A percentile compares a stretch with the other conserved stretches of the same genome.
These are phyloP conservation scores for Gracilaria domingensis DNA, from an alignment of 23 red algal species.

Conservation along the genomic window DNA sequence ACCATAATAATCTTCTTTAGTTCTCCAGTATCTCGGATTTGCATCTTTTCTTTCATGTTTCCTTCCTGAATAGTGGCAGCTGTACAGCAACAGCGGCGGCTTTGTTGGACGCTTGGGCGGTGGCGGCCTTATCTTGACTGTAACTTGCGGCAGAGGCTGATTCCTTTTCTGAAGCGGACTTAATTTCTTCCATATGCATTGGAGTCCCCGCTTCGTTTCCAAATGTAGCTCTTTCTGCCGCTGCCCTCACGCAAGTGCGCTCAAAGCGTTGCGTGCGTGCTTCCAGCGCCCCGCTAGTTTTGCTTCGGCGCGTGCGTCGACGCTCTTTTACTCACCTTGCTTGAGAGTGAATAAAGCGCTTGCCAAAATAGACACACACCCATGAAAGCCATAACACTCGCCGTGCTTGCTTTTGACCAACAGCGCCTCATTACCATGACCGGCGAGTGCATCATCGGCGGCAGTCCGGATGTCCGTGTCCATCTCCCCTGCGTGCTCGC, in stretches of 20 bases:
- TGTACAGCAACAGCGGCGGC: slow-evolving; percentile 46
- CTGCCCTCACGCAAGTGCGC: too few relatives aligned
- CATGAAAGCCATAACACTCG: neutral
- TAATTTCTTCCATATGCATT: slow-evolving; percentile 57
- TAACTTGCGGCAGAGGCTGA: slow-evolving; percentile 51
- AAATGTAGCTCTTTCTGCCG: too few relatives aligned
- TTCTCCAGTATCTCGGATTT: slow-evolving; percentile 46
- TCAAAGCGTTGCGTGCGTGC: too few relatives aligned
- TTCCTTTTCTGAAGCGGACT: slow-evolving; percentile 27
- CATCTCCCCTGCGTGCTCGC: slow-evolving; percentile 48
- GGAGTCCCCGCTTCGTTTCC: too few relatives aligned
- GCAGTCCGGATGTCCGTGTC: slow-evolving; percentile 45
- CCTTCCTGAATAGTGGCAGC: slow-evolving; percentile 8
- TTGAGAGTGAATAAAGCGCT: too few relatives aligned
- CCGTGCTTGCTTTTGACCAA: neutral
- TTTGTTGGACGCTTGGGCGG: slow-evolving; percentile 40
- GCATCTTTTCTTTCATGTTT: slow-evolving; percentile 3
- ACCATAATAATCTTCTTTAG: slow-evolving; percentile 66
- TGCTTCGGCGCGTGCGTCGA: neutral
- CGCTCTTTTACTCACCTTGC: too few relatives aligned
- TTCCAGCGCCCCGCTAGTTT: neutral
- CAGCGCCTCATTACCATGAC: neutral
- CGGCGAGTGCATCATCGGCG: slow-evolving; percentile 41
- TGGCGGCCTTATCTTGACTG: slow-evolving; percentile 48
- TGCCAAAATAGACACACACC: too few relatives aligned